Percentiles rank a stretch among this genome's conserved stretches.
phyloP scores from a whole-genome alignment of 345 rosid genomes.

The Heritiera fomes region DNA sequence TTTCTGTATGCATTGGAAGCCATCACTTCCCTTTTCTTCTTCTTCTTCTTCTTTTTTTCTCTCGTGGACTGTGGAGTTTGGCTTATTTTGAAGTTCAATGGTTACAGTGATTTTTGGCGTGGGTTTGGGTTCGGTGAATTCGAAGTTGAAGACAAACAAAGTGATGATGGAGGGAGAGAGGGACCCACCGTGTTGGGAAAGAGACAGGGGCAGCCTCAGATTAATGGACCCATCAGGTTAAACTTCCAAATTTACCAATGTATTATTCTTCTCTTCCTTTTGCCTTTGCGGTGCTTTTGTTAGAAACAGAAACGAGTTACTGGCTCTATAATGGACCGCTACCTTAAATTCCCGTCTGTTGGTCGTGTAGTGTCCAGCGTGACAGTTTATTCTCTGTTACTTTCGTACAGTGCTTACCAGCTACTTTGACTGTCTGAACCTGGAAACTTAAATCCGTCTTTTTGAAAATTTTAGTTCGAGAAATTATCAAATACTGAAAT shows the following conservation, averaged over 20 bases:
- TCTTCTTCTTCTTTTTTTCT: not conserved
- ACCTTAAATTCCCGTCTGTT: too few species aligned
- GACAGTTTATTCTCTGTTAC: not conserved
- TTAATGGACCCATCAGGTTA: conserved; percentile 10
- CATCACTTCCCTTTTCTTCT: conserved; percentile 32
- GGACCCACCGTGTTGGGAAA: conserved; percentile 27
- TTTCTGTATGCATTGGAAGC: conserved; percentile 59
- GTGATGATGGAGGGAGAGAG: conserved; percentile 21
- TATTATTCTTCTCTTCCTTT: not conserved
- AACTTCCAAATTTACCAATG: conserved; percentile 20
- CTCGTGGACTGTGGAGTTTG: not conserved
- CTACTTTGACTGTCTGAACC: not conserved
- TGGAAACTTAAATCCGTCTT: not conserved
- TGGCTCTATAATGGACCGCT: not conserved
- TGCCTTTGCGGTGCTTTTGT: too few species aligned
- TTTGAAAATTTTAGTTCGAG: not conserved
- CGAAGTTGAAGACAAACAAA: conserved; percentile 36
- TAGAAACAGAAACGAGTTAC: not conserved
- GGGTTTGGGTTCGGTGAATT: conserved; percentile 23
- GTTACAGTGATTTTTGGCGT: conserved; percentile 8
- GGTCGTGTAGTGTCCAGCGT: not conserved
- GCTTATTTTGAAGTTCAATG: not conserved
- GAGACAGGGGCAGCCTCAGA: conserved; percentile 35
- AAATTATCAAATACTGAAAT: too few species aligned
- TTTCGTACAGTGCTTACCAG: not conserved